phyloP scores from a whole-genome alignment of 192 early-diverging fungal species.

The Rhizophagus sp. region DNA sequence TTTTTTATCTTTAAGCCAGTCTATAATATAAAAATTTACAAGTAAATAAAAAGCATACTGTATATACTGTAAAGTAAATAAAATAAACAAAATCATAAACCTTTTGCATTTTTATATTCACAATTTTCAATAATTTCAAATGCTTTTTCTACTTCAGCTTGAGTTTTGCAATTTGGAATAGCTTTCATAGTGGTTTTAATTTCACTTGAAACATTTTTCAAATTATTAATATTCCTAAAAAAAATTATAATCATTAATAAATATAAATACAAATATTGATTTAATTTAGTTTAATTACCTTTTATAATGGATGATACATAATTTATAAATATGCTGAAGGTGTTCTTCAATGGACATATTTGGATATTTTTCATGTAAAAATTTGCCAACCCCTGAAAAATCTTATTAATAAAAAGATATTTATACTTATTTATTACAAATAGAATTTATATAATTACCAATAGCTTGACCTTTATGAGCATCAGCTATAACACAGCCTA shows the following conservation, averaged over 20 bases:
- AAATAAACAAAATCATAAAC: not conserved
- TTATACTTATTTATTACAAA: no score
- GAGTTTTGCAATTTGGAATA: not conserved
- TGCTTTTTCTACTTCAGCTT: not conserved
- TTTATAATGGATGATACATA: no score
- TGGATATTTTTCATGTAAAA: no score
- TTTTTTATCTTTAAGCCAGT: not conserved
- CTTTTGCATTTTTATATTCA: not conserved
- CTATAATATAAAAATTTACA: not conserved
- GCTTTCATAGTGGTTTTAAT: not conserved
- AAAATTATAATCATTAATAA: not conserved
- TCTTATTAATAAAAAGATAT: no score
- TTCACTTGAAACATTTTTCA: not conserved
- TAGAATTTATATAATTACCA: no score
- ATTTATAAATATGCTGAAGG: no score
- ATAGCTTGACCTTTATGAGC: no score
- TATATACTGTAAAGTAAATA: not conserved
- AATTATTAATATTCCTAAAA: not conserved
- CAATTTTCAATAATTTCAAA: not conserved
- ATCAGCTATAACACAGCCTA: no score
- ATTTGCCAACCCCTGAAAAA: no score
- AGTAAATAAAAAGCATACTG: no score
- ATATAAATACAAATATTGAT: not conserved
- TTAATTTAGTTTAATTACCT: not conserved
- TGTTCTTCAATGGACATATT: no score